Conservation (phyloP, 1,284 basidiomycete species). For the Rhodotorula mucilaginosa region DNA sequence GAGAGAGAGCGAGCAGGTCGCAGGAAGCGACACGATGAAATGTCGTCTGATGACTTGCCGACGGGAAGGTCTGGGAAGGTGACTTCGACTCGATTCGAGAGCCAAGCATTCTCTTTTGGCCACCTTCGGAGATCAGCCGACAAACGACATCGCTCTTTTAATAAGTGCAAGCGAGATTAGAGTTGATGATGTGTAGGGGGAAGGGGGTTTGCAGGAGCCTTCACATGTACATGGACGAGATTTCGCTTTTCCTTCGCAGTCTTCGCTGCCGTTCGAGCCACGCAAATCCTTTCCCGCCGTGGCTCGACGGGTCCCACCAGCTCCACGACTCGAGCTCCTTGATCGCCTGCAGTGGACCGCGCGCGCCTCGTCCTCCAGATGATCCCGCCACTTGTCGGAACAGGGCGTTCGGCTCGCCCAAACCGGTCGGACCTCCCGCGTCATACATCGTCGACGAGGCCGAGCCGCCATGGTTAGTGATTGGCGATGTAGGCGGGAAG, state of each 20-base stretch:
- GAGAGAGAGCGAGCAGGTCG: background rate
- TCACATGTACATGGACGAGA: slow-evolving; percentile 35
- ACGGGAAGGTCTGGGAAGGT: background rate
- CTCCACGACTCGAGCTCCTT: slow-evolving; percentile 20
- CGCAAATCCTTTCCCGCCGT: slow-evolving; percentile 29
- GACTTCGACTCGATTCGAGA: background rate
- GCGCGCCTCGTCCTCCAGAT: background rate
- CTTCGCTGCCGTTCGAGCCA: slow-evolving; percentile 33
- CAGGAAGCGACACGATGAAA: background rate
- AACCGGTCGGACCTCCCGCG: slow-evolving; percentile 24
- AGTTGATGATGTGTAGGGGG: background rate
- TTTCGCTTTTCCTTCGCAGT: slow-evolving; percentile 19
- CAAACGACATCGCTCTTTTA: too few relatives aligned
- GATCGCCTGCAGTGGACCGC: slow-evolving; percentile 6
- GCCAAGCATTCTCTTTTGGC: background rate
- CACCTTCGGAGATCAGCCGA: background rate
- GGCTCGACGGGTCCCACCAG: slow-evolving; percentile 26
- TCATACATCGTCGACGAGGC: slow-evolving; percentile 24
- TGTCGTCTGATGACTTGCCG: too few relatives aligned
- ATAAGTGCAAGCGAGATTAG: background rate
- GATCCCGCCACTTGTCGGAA: slow-evolving; percentile 13
- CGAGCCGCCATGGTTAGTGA: background rate
- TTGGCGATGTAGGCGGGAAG: slow-evolving; percentile 23
- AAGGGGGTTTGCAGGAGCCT: background rate
- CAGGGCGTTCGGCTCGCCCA: slow-evolving; percentile 25